Base-by-base conservation (phyloP, 768 basidiomycete genomes). In the Atractiella rhizophila region DNA sequence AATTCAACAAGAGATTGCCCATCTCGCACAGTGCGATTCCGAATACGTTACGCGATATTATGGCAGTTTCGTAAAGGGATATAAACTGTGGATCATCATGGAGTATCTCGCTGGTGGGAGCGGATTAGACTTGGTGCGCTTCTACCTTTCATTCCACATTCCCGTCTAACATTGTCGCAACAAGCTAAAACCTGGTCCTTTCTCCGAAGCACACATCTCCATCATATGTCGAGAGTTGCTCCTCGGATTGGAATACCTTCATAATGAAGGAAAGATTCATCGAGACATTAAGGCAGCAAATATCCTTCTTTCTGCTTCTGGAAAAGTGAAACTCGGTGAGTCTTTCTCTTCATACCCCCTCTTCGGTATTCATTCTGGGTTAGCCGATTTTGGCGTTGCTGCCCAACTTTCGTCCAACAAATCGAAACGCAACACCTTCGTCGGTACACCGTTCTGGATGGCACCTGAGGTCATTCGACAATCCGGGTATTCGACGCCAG, bases 21-120 rank as follows among this genome's bases (percentile, higher is more conserved):
- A 80, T 59, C 68, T 98, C 23, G 81, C 85, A 1, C 79, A 79
- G 51, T 88, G 85, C 62, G 83, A 86, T 57, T 94, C 86, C 4
- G 82, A 85, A 62, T 83, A 81, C 58, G 81, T 98, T 39, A 96
- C 91, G 30, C 68, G 76, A 34, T 96, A 96, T 58, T 94, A 91
- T 54, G 86, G 83, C 33, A 85, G 82, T 35, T 98, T 98, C 59
- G 82, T 98, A 40, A 74, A 82, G 49, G 73, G 78, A 27, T 96
- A 88, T 66, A 88, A 94, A 60, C 66, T 98, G 19, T 98, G 91
- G 91, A 98, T 98, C 55, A 59, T 98, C 54, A 96, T 98, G 91
- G 91, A 98, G 60, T 98, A 82, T 60, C 74, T 96, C 40, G 85
- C 83, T 0, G 91, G 91, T 31, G 91, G 91, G n/a, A 91, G 85